Evolutionary conservation across 179 eudicot species (phyloP), one percentile per base, ranked within the genome.

Genomic region (Pouteria campechiana): DNA sequence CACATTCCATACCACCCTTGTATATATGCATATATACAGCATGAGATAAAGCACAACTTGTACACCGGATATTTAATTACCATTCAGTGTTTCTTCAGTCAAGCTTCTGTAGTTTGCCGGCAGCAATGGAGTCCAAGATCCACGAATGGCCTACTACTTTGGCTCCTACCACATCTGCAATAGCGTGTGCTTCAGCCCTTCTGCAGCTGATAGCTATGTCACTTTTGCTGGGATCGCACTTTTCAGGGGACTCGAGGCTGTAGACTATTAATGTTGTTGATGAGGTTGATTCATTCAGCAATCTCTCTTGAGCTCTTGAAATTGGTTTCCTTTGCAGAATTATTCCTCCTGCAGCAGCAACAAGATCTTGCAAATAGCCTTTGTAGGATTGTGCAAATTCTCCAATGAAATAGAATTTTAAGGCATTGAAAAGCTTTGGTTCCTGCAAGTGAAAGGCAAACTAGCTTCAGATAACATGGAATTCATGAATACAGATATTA

Each of bases 101-200:
- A 24, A 63, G 44, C 44, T 67, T 67, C 48, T 52, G 87, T 68
- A 78, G 55, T 52, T 59, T 79, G 25, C 69, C 56, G 31, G 83
- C 92, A 48, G 94, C 86, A 67, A 90, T 76, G 58, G 75, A 81
- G 68, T 82, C 67, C 62, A 86, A 34, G 54, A 86, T 46, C 96
- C 98, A 90, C 16, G 79, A 63, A 52, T 90, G 80, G 68, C 66
- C 73, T 12, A 57, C 94, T 24, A 56, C 76, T 28, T 37, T 57
- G 12, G 70, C 75, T 28, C 80, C 79, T 46, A 74, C 60, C 36
- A 72, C 57, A 38, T 40, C 55, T n/a, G 88, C 98, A 32, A 86
- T 54, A 52, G 78, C 79, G 57, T 76, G 73, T 48, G 99, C 99
- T 37, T 79, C 76, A 20, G 55, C 55, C 20, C 51, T 59, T 43